Base-by-base conservation (phyloP, 495 filamentous ascomycete genomes). In the Trichoderma gamsii region DNA sequence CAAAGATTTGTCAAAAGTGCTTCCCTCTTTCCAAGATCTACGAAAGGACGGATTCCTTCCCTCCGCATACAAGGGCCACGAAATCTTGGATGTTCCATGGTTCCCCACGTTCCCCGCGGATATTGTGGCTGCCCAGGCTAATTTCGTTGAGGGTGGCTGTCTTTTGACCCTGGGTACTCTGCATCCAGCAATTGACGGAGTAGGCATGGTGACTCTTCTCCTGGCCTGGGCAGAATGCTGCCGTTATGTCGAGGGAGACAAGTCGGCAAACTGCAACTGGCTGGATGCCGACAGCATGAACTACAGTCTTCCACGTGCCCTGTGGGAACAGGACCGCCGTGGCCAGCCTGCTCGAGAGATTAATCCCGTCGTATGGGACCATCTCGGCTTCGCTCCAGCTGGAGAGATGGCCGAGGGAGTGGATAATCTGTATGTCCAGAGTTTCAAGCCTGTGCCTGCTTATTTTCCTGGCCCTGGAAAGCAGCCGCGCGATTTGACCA, bases 121-220 rank as follows among this genome's bases (percentile, higher is more conserved):
- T 27, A 63, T 79, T 27, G 64, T 78, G 23, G 64, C 71, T 21
- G 76, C 71, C 16, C 76, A 79, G 69, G 77, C 76, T 66, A 78
- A 78, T 66, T 79, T 78, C 65, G 69, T 79, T 43, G 63, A 73
- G 32, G 77, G 77, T 29, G 76, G 71, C 76, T 64, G 86, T 71
- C 9, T 79, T 80, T 64, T 86, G 79, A 67, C 81, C 81, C 76
- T 52, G 86, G 83, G 73, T 84, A 79, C 16, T 84, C 77, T 9
- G 81, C 84, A 9, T 83, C 79, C 38, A 9, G 35, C 35, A 38
- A 38, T 85, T 78, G 76, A 79, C 63, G 76, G 73, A 41, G 41
- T 71, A 16, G 76, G 76, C 8, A 71, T 70, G 15, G 72, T 79
- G 68, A 66, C 73, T 18, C 71, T 72, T 29, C 43, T 79, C 21